Conservation (phyloP, 208 protist genomes). For the Leptomonas pyrrhocoris region DNA sequence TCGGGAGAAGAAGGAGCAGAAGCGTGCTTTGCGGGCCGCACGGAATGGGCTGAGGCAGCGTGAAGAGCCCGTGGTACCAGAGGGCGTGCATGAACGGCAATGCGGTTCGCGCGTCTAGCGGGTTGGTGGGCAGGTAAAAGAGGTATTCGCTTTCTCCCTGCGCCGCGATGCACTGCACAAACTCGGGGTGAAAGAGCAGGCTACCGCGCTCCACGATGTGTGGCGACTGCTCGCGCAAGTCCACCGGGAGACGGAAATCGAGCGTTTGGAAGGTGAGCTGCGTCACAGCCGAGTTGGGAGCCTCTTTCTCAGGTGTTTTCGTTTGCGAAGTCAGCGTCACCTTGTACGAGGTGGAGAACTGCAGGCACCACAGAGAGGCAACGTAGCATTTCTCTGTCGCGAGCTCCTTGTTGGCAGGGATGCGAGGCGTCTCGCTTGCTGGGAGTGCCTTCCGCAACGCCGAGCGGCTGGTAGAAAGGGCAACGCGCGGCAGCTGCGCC, state of each 20-base stretch:
- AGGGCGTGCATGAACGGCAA: constrained; percentile 27
- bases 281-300: neutral
- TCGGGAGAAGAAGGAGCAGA: constrained; percentile 50
- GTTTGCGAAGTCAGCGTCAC: neutral
- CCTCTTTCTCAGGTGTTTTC: neutral
- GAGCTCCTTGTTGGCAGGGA: neutral
- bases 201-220: constrained; percentile 21
- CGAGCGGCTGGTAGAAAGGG: neutral
- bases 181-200: constrained; percentile 47
- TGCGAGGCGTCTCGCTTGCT: neutral
- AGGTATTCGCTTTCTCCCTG: constrained; percentile 35
- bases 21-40: constrained; percentile 9
- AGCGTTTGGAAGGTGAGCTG: constrained; percentile 2
- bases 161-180: constrained; percentile 45
- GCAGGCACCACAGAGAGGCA: constrained; percentile 39
- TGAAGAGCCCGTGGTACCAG: constrained; percentile 75
- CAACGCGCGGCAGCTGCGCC: constrained; percentile 15
- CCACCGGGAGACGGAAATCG: neutral
- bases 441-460: constrained; percentile 2
- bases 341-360: constrained; percentile 19
- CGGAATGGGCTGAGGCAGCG: constrained; percentile 33
- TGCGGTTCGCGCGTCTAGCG: constrained; percentile 13
- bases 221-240: neutral
- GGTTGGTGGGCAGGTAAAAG: constrained; percentile 33
- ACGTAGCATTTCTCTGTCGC: constrained; percentile 10